Base-by-base conservation (phyloP, 2,329 filamentous ascomycete genomes). In the Xylaria sp. region DNA sequence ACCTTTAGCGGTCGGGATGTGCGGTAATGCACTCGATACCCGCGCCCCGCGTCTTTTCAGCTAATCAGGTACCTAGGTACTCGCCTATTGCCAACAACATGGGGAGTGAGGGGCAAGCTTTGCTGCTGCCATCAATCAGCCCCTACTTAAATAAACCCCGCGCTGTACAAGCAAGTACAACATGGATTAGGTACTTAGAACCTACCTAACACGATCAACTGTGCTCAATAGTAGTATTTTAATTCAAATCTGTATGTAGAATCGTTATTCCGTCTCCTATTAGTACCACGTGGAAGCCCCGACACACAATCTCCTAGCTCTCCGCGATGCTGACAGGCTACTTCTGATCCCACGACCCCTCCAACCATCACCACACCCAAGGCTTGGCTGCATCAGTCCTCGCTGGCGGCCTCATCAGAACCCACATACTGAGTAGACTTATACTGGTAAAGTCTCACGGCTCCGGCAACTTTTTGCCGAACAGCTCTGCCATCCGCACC, bases 381-480 rank as follows among this genome's bases (percentile, higher is more conserved):
- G 63, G 43, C 67, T 70, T 70, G 65, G 68, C 68, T 70, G 68
- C 68, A 63, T 70, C 52, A 28, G 25, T 48, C 20, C 25, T 60
- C 41, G 41, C 50, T 48, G 58, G 41, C 59, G 68, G 61, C 68
- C 65, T 65, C 65, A 34, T 48, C 5, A 55, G 15, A 62, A 23
- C 41, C 65, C 65, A 56, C 61, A 55, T 46, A 56, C 25, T 28
- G 7, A 58, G 28, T 48, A 45, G 9, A 32, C 25, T 39, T 18
- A 39, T 76, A 70, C 67, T 13, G 15, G 36, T 39, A 30, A 65
- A 15, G 20, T 32, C 36, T 55, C 6, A 7, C 36, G n/a, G 25
- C 7, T 43, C 48, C 68, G 68, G 68, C 68, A 70, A 63, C 57
- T 65, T 60, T 32, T 23, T 70, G 68, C 68, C 68, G 68, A 65